Evolutionary conservation across 2,329 filamentous ascomycete species (phyloP), one percentile per base, ranked within the genome.

Genomic region (Lasiodiplodia gonubiensis): DNA sequence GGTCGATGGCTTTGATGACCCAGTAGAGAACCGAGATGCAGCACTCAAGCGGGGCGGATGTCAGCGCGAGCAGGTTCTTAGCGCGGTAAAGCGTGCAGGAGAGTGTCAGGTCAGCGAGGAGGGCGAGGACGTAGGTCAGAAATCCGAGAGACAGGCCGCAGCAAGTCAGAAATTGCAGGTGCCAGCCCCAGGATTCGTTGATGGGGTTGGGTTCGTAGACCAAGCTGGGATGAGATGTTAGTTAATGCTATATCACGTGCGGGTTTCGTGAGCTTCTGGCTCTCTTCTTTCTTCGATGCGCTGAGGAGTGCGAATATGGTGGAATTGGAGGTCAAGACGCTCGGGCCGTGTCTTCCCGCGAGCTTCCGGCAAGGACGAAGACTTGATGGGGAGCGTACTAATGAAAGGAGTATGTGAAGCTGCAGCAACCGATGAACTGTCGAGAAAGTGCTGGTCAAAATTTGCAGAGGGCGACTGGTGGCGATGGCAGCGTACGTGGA

Each of bases 11-110:
- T 57, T 84, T 84, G 23, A 93, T 82, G 12, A 88, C 86, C 90
- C 91, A 93, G 79, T 93, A 93, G 2, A 94, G 80, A 35, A 91
- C 79, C 71, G 85, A 89, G 74, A 94, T 90, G 65, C 93, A 80
- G 27, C 90, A 86, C 76, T 92, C 90, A 68, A 93, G 81, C 0
- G 91, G 91, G 11, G 90, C 85, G 48, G 87, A 86, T 69, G 88
- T 84, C 14, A 92, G 82, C 4, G 89, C 85, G 39, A 93, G 80
- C 3, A 83, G 80, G 76, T 93, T 93, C 78, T 93, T 93, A 67
- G 85, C 74, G 2, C 80, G 75, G 78, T 92, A 93, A 14, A 92
- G 81, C n/a, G 74, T 75, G 1, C 77, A 79, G 42, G 82, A 88
- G 30, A 86, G 75, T 0, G 87, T 87, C 10, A 92, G 72, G 76